Percentiles rank a stretch among this genome's conserved stretches.
Evolutionary conservation across 441 rosid genomes (phyloP).

Genomic region (Lepidium campestre): DNA sequence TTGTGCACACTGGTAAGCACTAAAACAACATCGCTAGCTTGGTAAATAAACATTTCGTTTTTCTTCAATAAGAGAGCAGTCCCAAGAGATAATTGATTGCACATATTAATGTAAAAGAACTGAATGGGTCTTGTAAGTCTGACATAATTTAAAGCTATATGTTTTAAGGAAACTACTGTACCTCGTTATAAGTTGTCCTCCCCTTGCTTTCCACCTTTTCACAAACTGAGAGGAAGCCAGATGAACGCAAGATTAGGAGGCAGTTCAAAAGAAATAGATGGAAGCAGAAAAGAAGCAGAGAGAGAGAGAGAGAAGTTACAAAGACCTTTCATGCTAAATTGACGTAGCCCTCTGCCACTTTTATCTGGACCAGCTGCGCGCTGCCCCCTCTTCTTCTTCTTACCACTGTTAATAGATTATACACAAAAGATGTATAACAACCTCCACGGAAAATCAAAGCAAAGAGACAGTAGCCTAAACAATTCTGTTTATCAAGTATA

Average conservation of each 20-base stretch:
- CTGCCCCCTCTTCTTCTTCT: constrained; percentile 89
- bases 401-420: constrained; percentile 38
- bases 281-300: background rate
- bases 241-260: constrained; percentile 1
- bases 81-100: background rate
- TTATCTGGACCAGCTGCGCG: constrained; percentile 83
- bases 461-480: constrained; percentile 7
- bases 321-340: constrained; percentile 95
- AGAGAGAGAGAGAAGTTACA: background rate
- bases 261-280: background rate
- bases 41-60: too few relatives aligned
- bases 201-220: constrained; percentile 99
- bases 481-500: background rate
- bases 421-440: background rate
- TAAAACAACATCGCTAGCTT: too few relatives aligned
- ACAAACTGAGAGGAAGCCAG: constrained; percentile 55
- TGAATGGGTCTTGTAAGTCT: background rate
- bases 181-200: constrained; percentile 98
- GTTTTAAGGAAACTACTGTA: constrained; percentile 38
- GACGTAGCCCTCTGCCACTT: constrained; percentile 94
- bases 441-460: background rate
- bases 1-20: background rate
- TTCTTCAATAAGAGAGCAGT: background rate
- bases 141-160: background rate
- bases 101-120: background rate